Evolutionary conservation across 1,139 yeast genomes (phyloP), one percentile per base, ranked within the genome.

Genomic region (Hanseniaspora gamundiae): DNA sequence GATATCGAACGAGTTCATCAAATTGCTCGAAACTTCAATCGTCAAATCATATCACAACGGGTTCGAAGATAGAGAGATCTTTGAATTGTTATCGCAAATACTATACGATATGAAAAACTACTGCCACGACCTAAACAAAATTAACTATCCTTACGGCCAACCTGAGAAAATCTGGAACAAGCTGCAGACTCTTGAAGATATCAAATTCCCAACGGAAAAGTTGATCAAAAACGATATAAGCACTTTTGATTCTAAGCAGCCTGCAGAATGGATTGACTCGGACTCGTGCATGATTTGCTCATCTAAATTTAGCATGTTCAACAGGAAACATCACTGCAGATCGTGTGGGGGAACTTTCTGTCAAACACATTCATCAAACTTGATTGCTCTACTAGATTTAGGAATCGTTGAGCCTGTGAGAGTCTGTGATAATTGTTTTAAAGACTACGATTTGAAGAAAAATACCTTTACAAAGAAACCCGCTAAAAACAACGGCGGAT

Each of bases 191-290:
- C 10, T 57, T 60, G 11, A 53, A 35, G 24, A n/a, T 24, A 33
- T 13, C n/a, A 38, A 5, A 27, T 44, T 20, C 39, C 38, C 27
- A 21, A 14, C n/a, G 35, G 39, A 33, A 40, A 44, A 13, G 20
- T 43, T 33, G 38, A 28, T 38, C 39, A 44, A 28, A 30, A 28
- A 17, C 29, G 42, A n/a, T 22, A 39, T 33, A n/a, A 44, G 41
- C 14, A 44, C 87, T 61, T 76, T 88, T 45, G 97, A 91, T 58
- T 76, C 95, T 1, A 83, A 80, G 49, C 88, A 91, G 4, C 96
- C 99, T 2, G 98, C 98, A 0, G 97, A 88, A 55, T 91, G 99
- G 99, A 80, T 84, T 21, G 98, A 93, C 57, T 80, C 87, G 16
- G 95, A 87, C 55, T 86, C 85, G 11, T 91, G 99, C 61, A 88